These are phyloP conservation scores for Dryadomyces quercivorus DNA, from an alignment of 2,329 filamentous ascomycete genomes.

Conservation along the genomic window DNA sequence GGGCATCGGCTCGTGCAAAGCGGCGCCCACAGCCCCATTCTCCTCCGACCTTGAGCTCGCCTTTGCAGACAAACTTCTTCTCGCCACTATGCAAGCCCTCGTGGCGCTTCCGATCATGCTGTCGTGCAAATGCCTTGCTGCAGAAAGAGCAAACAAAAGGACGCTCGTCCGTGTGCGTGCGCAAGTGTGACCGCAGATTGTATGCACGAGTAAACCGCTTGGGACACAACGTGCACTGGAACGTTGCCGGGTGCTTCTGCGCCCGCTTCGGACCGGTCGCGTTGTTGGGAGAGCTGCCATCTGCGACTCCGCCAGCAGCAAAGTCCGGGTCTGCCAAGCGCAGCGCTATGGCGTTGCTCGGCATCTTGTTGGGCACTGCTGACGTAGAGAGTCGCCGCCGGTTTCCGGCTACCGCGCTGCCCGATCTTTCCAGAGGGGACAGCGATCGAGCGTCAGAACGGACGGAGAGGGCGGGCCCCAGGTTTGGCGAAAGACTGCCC, in stretches of 20 bases:
- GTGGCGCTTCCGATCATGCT: conserved; percentile 94
- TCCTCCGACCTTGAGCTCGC: conserved; percentile 69
- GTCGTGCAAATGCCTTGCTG: conserved; percentile 91
- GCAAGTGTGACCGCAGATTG: conserved; percentile 86
- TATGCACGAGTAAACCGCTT: conserved; percentile 96
- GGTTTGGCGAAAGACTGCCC: conserved; percentile 33
- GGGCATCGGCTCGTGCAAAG: conserved; percentile 88
- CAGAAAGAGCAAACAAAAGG: conserved; percentile 97
- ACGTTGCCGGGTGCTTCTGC: conserved; percentile 95
- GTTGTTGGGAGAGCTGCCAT: conserved; percentile 38
- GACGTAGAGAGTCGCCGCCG: conserved; percentile 52
- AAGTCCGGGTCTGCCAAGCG: conserved; percentile 83
- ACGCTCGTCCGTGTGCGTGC: conserved; percentile 93
- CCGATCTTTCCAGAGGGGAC: conserved; percentile 45
- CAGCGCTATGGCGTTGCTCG: conserved; percentile 63
- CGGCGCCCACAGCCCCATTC: conserved; percentile 89
- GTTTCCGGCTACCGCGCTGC: conserved; percentile 32
- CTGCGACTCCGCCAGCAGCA: conserved; percentile 53
- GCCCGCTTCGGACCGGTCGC: conserved; percentile 62
- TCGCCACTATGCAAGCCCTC: conserved; percentile 93
- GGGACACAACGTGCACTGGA: conserved; percentile 85
- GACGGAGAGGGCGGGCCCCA: conserved; percentile 30
- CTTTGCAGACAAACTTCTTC: conserved; percentile 97
- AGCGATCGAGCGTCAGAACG: conserved; percentile 40
- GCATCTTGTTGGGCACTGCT: conserved; percentile 48